Base-by-base conservation (phyloP, 371 early-diverging fungal genomes). In the Saksenaea vasiformis region DNA sequence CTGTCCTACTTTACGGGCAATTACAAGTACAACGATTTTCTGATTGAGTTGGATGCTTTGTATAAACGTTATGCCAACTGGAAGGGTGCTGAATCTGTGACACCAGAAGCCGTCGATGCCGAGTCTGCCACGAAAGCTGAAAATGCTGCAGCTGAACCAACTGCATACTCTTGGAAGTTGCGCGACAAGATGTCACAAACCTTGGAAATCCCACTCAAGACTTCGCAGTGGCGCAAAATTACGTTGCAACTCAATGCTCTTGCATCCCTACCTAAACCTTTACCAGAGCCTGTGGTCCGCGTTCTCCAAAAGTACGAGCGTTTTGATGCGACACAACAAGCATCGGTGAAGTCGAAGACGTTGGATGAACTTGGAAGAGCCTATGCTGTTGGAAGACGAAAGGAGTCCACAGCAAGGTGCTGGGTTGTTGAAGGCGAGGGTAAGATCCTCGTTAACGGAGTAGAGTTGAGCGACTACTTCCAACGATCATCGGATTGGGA, bases 1-100 rank as follows among this genome's bases (percentile, higher is more conserved):
- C 72, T 88, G 3, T 89, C 94, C 8, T 97, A 95, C 76, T 97
- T 97, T 70, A 95, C 95, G 28, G 92, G 92, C 2, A 92, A 94
- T 72, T 90, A 91, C 62, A 80, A 83, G 58, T 95, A 91, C 82
- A 90, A 90, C 66, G 88, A 90, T 57, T 78, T 91, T 28, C 67
- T 94, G 13, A 88, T 90, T 51, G 84, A 86, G 7, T 68, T 95
- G 39, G 90, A 92, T 69, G 79, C 80, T 14, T 75, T 91, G 17
- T 75, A 88, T 51, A 77, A 86, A 47, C 78, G 77, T 37, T 79
- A 78, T 69, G 77, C 39, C 62, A 60, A 64, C 13, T 70, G 61
- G 71, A 71, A 68, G 56, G 66, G 34, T 37, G 58, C 55, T 56
- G 19, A 14, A 4, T 58, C 37, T 51, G 19, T 56, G 73, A 71